Evolutionary conservation across 257 asterid species (phyloP).

Genomic region (Penstemon eatonii): DNA sequence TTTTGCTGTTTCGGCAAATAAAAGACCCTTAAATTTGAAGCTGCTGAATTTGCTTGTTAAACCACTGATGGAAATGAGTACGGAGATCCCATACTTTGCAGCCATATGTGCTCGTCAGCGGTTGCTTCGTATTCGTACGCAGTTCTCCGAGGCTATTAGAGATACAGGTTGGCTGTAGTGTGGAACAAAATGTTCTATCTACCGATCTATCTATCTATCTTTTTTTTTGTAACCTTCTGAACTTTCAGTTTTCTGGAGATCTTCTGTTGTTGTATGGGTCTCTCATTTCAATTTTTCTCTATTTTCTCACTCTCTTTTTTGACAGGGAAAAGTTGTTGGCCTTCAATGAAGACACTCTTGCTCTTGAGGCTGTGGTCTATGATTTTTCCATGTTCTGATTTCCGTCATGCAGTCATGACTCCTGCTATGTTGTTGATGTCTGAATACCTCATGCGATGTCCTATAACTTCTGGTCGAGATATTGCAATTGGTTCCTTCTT

Average conservation of each 20-base stretch:
- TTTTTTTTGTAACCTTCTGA: neutral
- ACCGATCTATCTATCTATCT: no score
- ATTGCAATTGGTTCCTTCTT: conserved; percentile 80
- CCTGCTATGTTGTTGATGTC: conserved; percentile 80
- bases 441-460: conserved; percentile 87
- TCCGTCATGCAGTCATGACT: conserved; percentile 89
- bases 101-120: conserved; percentile 97
- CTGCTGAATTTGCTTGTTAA: conserved; percentile 70
- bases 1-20: conserved; percentile 82
- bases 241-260: neutral
- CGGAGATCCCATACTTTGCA: conserved; percentile 91
- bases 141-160: conserved; percentile 65
- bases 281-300: conserved; percentile 13
- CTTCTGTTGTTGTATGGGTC: neutral
- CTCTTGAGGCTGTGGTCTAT: conserved; percentile 88
- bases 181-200: neutral
- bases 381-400: conserved; percentile 96
- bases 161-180: conserved; percentile 52
- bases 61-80: conserved; percentile 93
- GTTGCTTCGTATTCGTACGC: conserved; percentile 60
- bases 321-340: conserved; percentile 89
- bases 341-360: conserved; percentile 77
- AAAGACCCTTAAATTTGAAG: conserved; percentile 66
- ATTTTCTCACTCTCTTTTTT: conserved; percentile 6
- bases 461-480: conserved; percentile 68